A percentile compares a stretch with the other conserved stretches of the same genome.
phyloP scores from a whole-genome alignment of 441 rosid species.

The Croton setiger region DNA sequence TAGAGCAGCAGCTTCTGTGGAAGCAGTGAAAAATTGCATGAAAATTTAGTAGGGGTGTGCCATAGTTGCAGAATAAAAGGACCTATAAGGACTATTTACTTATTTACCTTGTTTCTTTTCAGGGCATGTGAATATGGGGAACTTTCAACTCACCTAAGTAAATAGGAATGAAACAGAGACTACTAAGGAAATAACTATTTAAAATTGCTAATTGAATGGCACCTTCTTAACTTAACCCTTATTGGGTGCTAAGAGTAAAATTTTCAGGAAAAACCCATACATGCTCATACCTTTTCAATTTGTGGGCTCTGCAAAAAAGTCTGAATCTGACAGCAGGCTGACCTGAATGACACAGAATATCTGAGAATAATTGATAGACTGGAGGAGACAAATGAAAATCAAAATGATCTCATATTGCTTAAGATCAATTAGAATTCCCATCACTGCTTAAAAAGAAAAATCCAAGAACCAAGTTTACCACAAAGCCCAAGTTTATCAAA shows the following conservation, averaged over 20 bases:
- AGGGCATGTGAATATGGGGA: neutral
- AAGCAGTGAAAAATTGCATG: neutral
- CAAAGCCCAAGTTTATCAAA: neutral
- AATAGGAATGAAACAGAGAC: neutral
- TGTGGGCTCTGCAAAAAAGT: slow-evolving; percentile 34
- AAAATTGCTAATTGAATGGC: neutral
- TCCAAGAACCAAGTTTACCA: neutral
- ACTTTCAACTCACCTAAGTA: neutral
- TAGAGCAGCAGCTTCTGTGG: neutral
- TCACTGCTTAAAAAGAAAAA: slow-evolving; percentile 1
- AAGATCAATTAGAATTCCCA: slow-evolving; percentile 3
- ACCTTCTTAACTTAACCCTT: neutral
- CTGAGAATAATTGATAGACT: slow-evolving; percentile 19
- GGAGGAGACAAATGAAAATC: neutral
- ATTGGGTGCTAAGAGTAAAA: neutral
- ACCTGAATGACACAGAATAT: slow-evolving; percentile 38
- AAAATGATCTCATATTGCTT: slow-evolving; percentile 3
- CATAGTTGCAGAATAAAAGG: neutral
- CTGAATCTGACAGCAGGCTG: slow-evolving; percentile 38
- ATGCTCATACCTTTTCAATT: slow-evolving; percentile 14
- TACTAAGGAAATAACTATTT: neutral
- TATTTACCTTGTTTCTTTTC: neutral
- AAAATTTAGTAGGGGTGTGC: neutral
- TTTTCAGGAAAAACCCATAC: neutral
- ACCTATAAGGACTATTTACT: neutral